Evolutionary conservation across 192 early-diverging fungal genomes (phyloP).

Genomic region (Ambispora gerdemannii): DNA sequence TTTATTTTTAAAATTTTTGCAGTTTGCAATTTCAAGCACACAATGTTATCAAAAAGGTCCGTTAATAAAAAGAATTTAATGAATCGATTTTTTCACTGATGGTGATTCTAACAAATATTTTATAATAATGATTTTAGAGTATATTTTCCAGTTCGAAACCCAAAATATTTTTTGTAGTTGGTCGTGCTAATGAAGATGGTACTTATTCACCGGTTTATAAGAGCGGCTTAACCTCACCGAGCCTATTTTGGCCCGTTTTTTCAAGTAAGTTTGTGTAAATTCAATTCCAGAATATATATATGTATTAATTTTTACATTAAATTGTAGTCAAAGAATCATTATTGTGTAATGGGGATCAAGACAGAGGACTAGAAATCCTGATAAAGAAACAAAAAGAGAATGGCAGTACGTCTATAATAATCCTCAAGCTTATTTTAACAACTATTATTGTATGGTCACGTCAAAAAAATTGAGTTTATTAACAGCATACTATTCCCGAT

Average conservation of each 20-base stretch:
- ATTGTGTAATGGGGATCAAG: constrained; percentile 37
- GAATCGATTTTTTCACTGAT: no score
- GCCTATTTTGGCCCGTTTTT: constrained; percentile 35
- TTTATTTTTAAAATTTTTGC: constrained; percentile 8
- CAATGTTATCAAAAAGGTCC: constrained; percentile 34
- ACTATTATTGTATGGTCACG: not conserved
- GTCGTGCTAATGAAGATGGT: constrained; percentile 37
- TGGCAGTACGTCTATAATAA: constrained; percentile 31
- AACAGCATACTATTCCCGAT: not conserved
- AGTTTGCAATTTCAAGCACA: constrained; percentile 42
- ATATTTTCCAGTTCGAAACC: constrained; percentile 33
- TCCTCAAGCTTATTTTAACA: not conserved
- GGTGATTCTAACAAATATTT: not conserved
- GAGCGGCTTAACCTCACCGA: constrained; percentile 1
- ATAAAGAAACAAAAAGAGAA: constrained; percentile 34
- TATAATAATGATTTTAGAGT: not conserved
- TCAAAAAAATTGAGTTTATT: not conserved
- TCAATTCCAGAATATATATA: not conserved
- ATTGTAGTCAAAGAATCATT: constrained; percentile 19
- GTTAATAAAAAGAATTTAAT: not conserved
- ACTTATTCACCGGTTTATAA: constrained; percentile 40
- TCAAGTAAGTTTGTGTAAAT: constrained; percentile 20
- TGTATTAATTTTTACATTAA: not conserved
- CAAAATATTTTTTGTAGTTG: constrained; percentile 35
- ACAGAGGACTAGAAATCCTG: constrained; percentile 31